Conservation (phyloP, 148 eudicot species). For the Spergularia bocconei region DNA sequence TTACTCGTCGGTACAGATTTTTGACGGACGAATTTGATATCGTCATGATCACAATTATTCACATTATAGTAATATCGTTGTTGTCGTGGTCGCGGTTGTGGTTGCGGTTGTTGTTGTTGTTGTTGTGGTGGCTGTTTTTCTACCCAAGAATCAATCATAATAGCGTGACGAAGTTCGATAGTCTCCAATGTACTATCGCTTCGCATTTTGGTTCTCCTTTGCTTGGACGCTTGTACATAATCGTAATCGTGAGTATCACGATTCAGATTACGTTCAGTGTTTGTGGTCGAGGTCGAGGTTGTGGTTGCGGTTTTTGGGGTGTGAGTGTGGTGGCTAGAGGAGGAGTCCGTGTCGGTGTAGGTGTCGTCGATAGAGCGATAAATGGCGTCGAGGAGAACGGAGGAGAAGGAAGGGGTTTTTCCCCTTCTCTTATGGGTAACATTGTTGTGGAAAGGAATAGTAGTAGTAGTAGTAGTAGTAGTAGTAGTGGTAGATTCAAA, state of each 20-base stretch:
- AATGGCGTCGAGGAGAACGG: slow-evolving; percentile 68
- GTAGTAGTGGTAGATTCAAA: slow-evolving; percentile 1
- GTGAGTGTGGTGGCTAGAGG: slow-evolving; percentile 6
- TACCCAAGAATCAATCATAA: slow-evolving; percentile 66
- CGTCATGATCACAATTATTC: background rate
- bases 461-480: background rate
- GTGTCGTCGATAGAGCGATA: slow-evolving; percentile 55
- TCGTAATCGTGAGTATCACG: background rate
- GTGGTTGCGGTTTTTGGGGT: slow-evolving; percentile 7
- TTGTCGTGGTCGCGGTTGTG: background rate
- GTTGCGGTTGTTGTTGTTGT: background rate
- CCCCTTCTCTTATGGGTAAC: slow-evolving; percentile 23
- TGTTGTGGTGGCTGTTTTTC: slow-evolving; percentile 31
- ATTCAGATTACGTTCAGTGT: background rate
- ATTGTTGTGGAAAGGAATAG: background rate
- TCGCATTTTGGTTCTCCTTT: slow-evolving; percentile 22
- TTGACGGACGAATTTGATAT: slow-evolving; percentile 25
- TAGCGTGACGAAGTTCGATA: slow-evolving; percentile 53
- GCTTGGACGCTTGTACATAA: background rate
- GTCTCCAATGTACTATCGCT: slow-evolving; percentile 32
- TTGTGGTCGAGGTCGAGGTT: no score
- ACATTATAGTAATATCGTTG: background rate
- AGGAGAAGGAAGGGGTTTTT: slow-evolving; percentile 63
- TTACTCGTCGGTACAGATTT: slow-evolving; percentile 20
- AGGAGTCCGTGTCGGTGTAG: slow-evolving; percentile 7